Base-by-base conservation (phyloP, 305 asterid genomes). In the Withania somnifera region DNA sequence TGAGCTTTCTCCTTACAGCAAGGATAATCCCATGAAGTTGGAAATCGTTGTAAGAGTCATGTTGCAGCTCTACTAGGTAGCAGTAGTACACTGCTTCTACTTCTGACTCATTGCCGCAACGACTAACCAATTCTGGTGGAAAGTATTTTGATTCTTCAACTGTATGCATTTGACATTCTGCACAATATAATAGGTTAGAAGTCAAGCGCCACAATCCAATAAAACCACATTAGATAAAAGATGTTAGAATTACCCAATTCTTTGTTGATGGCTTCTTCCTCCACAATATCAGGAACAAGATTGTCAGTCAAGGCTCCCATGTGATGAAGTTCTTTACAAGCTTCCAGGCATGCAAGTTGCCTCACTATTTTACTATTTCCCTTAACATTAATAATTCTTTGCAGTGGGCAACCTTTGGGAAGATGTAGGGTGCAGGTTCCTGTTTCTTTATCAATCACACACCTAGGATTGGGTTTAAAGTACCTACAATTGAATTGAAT, bases 271-370 rank as follows among this genome's bases (percentile, higher is more conserved):
- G 80, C 77, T 86, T 89, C 91, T 85, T 93, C 97, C 90, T 85
- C 87, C 50, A 90, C 88, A 7, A 92, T 89, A 87, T 91, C 94
- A 0, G 99, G 99, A 75, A 94, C 94, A 80, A 95, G 98, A 75
- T 89, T 30, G 84, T 94, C 91, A 0, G 97, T 94, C 82, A 95
- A 82, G 7, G 94, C 91, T 73, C 91, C 86, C 56, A 87, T 86
- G 79, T 86, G 58, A 88, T 95, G 96, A 81, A 95, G 98, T 81
- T 91, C 81, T 87, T 88, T 93, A 85, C 99, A 95, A 56, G 97
- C 98, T 90, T 92, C 94, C 13, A 95, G 85, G 87, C 95, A 92
- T 42, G 93, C 99, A 34, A 89, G 91, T 87, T 91, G 94, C 91
- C 85, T 95, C 66, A 90, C 82, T 7, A 67, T 56, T 84, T 90